Evolutionary conservation across 352 stramenopile species (phyloP).

Genomic region (Pythium sukuiense): DNA sequence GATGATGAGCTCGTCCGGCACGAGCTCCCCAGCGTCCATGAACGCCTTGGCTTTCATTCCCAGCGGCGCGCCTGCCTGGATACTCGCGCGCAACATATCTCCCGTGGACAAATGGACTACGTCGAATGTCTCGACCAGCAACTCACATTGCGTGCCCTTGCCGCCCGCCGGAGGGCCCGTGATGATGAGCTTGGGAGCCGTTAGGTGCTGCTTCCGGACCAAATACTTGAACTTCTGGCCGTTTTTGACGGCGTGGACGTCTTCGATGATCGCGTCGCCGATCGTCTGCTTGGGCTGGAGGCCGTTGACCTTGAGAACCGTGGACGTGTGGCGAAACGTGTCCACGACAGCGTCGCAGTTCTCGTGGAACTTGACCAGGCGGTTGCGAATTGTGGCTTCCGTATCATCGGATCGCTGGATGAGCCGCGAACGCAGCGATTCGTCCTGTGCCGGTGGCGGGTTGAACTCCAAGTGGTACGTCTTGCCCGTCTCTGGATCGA

Average conservation of each 20-base stretch:
- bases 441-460: conserved; percentile 79
- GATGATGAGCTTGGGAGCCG: conserved; percentile 57
- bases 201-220: conserved; percentile 19
- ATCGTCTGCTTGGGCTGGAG: conserved; percentile 28
- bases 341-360: conserved; percentile 55
- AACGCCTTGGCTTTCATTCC: conserved; percentile 80
- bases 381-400: conserved; percentile 89
- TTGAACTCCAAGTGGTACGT: conserved; percentile 98
- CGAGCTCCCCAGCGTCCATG: conserved; percentile 86
- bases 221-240: conserved; percentile 30
- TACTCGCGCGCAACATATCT: conserved; percentile 90
- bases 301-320: conserved; percentile 31
- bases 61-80: conserved; percentile 58
- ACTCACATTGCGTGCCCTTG: conserved; percentile 92
- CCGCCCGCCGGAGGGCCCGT: conserved; percentile 82
- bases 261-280: conserved; percentile 21
- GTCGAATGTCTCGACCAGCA: conserved; percentile 84
- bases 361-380: conserved; percentile 87
- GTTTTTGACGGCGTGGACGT: conserved; percentile 22
- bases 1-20: conserved; percentile 94
- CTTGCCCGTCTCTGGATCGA: conserved; percentile 93
- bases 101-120: conserved; percentile 93
- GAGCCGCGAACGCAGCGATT: conserved; percentile 58
- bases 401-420: conserved; percentile 93
- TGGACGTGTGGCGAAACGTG: conserved; percentile 24